A percentile compares a stretch with the other conserved stretches of the same genome.
Evolutionary conservation across 768 basidiomycete genomes (phyloP).

Genomic region (Kwoniella sp.): DNA sequence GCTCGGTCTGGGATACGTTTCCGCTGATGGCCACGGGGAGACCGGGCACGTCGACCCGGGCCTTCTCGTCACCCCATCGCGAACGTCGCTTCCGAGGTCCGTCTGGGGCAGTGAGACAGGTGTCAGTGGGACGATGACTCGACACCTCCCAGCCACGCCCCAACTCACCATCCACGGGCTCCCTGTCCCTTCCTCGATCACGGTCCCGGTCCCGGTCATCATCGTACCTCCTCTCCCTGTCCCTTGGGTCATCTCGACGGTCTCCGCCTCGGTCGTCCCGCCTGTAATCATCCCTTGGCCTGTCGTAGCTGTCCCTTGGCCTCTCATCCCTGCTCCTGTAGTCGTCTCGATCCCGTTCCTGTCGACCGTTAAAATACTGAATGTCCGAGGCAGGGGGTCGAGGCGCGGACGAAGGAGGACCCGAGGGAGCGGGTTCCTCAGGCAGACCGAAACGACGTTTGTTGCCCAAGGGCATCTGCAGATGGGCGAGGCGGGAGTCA

Average conservation of each 20-base stretch:
- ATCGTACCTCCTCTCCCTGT: constrained; percentile 20
- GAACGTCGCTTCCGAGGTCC: constrained; percentile 91
- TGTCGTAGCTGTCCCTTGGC: constrained; percentile 10
- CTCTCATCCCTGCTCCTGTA: constrained; percentile 15
- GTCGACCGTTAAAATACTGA: constrained; percentile 49
- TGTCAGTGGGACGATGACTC: constrained; percentile 43
- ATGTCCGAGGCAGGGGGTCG: constrained; percentile 60
- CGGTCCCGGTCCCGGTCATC: constrained; percentile 22
- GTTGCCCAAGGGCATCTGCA: constrained; percentile 66
- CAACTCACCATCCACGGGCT: constrained; percentile 71
- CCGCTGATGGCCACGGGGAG: constrained; percentile 92
- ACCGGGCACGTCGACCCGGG: constrained; percentile 72
- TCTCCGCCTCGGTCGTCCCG: constrained; percentile 24
- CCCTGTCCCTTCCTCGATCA: constrained; percentile 22
- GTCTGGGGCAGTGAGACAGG: constrained; percentile 54
- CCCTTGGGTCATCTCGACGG: constrained; percentile 18
- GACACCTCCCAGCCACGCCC: neutral
- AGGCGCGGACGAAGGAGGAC: constrained; percentile 79
- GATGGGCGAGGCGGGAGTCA: no score
- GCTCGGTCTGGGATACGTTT: constrained; percentile 81
- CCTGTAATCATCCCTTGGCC: constrained; percentile 23
- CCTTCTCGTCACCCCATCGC: constrained; percentile 91
- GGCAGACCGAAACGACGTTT: constrained; percentile 85
- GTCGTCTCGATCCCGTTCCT: constrained; percentile 54
- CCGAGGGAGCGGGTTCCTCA: constrained; percentile 80